Conservation (phyloP, 495 filamentous ascomycete genomes). For the Aspergillus campestris region DNA sequence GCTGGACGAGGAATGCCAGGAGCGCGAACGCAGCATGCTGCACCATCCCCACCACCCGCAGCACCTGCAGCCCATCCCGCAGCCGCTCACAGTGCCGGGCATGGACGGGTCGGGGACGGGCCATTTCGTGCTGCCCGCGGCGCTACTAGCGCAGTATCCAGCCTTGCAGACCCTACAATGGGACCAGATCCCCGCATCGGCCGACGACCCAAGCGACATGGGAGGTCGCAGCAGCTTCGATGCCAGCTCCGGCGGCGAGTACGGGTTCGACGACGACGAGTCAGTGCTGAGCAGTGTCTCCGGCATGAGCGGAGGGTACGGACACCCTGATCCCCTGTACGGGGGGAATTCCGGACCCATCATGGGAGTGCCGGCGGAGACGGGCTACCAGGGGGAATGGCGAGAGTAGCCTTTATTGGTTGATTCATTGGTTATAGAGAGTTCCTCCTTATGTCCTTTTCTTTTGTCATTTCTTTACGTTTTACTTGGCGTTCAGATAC, state of each 20-base stretch:
- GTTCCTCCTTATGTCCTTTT: not conserved
- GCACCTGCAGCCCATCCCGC: constrained; percentile 35
- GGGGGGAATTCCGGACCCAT: too few relatives aligned
- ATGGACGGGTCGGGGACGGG: constrained; percentile 36
- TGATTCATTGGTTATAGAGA: constrained; percentile 7
- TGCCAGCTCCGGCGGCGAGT: constrained; percentile 62
- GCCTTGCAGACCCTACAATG: constrained; percentile 78
- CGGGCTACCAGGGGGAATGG: constrained; percentile 27
- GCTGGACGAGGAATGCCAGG: constrained; percentile 78
- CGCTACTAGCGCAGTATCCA: constrained; percentile 84
- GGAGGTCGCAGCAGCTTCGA: constrained; percentile 85
- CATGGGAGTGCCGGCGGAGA: constrained; percentile 15
- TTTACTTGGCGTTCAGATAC: not conserved
- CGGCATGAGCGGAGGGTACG: constrained; percentile 30
- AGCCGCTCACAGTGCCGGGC: constrained; percentile 33
- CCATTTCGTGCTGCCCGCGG: constrained; percentile 71
- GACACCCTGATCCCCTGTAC: constrained; percentile 3
- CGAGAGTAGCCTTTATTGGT: constrained; percentile 11
- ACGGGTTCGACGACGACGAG: constrained; percentile 44
- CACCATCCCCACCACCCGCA: constrained; percentile 51
- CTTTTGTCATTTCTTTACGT: constrained; percentile 2
- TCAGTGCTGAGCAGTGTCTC: constrained; percentile 27
- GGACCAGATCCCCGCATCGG: constrained; percentile 44
- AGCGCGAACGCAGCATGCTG: constrained; percentile 58
- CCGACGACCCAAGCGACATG: constrained; percentile 61